Conservation (phyloP, 345 rosid genomes). For the Salix suchowensis region DNA sequence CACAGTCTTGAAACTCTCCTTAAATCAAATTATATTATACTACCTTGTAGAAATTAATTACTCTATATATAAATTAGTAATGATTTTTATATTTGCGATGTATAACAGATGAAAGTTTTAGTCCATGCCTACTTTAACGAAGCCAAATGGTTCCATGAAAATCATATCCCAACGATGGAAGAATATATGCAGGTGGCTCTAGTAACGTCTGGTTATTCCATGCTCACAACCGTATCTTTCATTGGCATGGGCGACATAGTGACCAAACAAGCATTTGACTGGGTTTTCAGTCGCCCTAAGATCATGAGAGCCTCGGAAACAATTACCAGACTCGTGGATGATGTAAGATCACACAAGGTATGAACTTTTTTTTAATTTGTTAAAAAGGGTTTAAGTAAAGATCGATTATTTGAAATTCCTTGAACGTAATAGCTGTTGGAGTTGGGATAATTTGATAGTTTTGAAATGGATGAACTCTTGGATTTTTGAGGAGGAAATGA, state of each 20-base stretch:
- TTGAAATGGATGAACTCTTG: too few relatives aligned
- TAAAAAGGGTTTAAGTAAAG: too few relatives aligned
- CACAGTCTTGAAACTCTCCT: too few relatives aligned
- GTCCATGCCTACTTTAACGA: slow-evolving; percentile 19
- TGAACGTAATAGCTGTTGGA: not conserved
- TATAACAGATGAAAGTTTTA: slow-evolving; percentile 2
- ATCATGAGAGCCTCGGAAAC: slow-evolving; percentile 12
- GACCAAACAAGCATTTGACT: slow-evolving; percentile 18
- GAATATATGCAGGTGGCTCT: slow-evolving; percentile 25
- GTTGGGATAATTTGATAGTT: not conserved
- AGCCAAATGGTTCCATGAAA: slow-evolving; percentile 24
- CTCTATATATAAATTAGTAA: not conserved
- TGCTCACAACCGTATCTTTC: slow-evolving; percentile 14
- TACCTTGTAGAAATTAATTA: not conserved
- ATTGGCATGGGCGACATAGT: slow-evolving; percentile 24
- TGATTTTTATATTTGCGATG: not conserved
- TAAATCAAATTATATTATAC: not conserved
- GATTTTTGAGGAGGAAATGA: too few relatives aligned
- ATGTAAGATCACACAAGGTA: slow-evolving; percentile 16
- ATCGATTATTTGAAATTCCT: not conserved
- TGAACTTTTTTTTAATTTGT: not conserved
- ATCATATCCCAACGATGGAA: slow-evolving; percentile 18
- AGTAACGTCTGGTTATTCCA: not conserved
- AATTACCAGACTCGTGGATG: slow-evolving; percentile 30
- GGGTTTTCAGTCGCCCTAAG: slow-evolving; percentile 14